A percentile compares a stretch with the other conserved stretches of the same genome.
These are phyloP conservation scores for Penstemon barbatus DNA, from an alignment of 257 asterid genomes.

Conservation along the genomic window DNA sequence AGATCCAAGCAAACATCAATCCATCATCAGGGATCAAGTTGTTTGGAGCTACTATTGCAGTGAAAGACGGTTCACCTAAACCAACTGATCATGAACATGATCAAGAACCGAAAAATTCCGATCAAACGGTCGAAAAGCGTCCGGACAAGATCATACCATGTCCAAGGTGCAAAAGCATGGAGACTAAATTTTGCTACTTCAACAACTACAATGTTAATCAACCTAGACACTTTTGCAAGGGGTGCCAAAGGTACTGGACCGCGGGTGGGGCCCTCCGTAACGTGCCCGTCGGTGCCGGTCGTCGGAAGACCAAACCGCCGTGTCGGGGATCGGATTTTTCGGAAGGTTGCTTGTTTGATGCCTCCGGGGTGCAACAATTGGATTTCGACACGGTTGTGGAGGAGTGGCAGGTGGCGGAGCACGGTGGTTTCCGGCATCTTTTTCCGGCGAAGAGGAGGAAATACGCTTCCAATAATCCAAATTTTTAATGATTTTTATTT, in stretches of 20 bases:
- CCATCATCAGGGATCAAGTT: conserved; percentile 58
- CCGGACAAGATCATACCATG: background rate
- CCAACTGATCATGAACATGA: conserved; percentile 26
- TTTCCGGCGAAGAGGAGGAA: conserved; percentile 70
- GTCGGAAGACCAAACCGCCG: conserved; percentile 30
- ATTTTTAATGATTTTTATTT: conserved; percentile 35
- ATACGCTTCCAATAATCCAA: conserved; percentile 56
- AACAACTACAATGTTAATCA: background rate
- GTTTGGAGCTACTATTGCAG: conserved; percentile 66
- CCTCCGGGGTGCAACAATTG: conserved; percentile 41
- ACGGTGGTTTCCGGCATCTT: conserved; percentile 42
- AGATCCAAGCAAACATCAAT: conserved; percentile 36
- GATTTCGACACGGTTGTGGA: conserved; percentile 50
- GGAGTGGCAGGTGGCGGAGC: conserved; percentile 57
- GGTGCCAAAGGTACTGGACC: background rate
- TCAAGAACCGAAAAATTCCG: conserved; percentile 21
- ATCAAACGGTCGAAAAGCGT: conserved; percentile 29
- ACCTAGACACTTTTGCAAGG: background rate
- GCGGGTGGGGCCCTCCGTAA: background rate
- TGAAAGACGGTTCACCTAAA: conserved; percentile 21
- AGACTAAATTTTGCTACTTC: background rate
- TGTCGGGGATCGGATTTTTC: conserved; percentile 47
- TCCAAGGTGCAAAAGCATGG: background rate
- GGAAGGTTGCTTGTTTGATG: conserved; percentile 48
- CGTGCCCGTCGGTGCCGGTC: background rate